phyloP scores from a whole-genome alignment of 345 rosid genomes.

The Citrus mangshanensis region DNA sequence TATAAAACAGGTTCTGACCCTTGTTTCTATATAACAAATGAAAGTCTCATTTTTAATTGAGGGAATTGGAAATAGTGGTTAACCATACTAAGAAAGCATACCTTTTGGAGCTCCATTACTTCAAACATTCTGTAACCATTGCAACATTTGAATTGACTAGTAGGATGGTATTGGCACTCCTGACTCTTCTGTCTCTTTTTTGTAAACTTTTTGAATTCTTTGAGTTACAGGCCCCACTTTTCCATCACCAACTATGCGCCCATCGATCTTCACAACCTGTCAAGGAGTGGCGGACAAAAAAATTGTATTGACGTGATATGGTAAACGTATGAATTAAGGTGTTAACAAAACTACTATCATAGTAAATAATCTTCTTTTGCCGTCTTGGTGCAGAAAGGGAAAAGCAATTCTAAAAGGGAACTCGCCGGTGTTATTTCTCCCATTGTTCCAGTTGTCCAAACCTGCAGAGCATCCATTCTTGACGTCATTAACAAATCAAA shows the following conservation, averaged over 20 bases:
- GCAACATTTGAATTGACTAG: not conserved
- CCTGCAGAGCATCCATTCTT: slow-evolving; percentile 36
- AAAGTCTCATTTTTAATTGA: not conserved
- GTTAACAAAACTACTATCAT: not conserved
- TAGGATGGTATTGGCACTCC: slow-evolving; percentile 77
- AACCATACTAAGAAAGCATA: not conserved
- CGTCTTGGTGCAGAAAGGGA: not conserved
- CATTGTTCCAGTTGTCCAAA: slow-evolving; percentile 93
- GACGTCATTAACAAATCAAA: not conserved
- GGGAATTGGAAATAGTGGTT: not conserved
- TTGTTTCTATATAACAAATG: not conserved
- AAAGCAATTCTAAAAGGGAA: not conserved
- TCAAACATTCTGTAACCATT: not conserved
- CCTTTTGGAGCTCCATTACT: not conserved
- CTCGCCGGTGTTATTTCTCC: slow-evolving; percentile 86
- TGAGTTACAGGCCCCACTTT: slow-evolving; percentile 65
- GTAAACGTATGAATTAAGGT: not conserved
- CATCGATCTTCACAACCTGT: slow-evolving; percentile 73
- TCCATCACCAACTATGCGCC: slow-evolving; percentile 68
- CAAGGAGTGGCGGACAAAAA: not conserved
- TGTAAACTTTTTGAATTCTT: slow-evolving; percentile 60
- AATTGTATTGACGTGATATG: not conserved
- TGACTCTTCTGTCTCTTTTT: slow-evolving; percentile 51
- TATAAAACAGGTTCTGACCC: not conserved
- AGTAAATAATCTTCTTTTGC: not conserved